phyloP scores from a whole-genome alignment of 352 stramenopile genomes.

The Phytophthora cajani region DNA sequence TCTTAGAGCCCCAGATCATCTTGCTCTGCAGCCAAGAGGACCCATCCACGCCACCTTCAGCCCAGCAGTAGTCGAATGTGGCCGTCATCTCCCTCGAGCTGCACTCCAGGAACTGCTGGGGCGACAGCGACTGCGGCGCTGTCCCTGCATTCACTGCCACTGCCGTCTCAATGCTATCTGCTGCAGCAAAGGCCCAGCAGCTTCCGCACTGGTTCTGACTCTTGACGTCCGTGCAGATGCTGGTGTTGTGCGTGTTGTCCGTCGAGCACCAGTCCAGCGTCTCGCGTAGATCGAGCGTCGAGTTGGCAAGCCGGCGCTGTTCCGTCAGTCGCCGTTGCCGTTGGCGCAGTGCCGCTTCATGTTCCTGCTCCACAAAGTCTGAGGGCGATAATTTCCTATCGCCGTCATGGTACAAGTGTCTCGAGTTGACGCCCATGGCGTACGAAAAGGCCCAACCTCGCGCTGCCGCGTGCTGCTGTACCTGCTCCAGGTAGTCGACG shows the following conservation, averaged over 20 bases:
- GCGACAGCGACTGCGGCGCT: conserved; percentile 62
- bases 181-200: conserved; percentile 84
- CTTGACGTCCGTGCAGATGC: conserved; percentile 79
- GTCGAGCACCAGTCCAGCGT: conserved; percentile 79
- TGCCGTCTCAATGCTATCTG: conserved; percentile 80
- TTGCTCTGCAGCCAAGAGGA: conserved; percentile 62
- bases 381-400: conserved; percentile 41
- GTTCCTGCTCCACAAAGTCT: conserved; percentile 70
- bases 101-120: conserved; percentile 84
- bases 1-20: conserved; percentile 81
- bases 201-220: conserved; percentile 84
- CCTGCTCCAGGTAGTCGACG: conserved; percentile 73
- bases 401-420: conserved; percentile 69
- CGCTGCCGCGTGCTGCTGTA: conserved; percentile 52
- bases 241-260: conserved; percentile 67
- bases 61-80: conserved; percentile 86
- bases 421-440: conserved; percentile 67
- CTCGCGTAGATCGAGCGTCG: conserved; percentile 35
- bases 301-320: conserved; percentile 21
- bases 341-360: conserved; percentile 47
- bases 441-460: conserved; percentile 64
- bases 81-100: conserved; percentile 69
- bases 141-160: conserved; percentile 57
- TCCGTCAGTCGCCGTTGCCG: conserved; percentile 19
- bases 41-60: conserved; percentile 47